Evolutionary conservation across 2,329 filamentous ascomycete species (phyloP).

Genomic region (Chaetothyriales sp.): DNA sequence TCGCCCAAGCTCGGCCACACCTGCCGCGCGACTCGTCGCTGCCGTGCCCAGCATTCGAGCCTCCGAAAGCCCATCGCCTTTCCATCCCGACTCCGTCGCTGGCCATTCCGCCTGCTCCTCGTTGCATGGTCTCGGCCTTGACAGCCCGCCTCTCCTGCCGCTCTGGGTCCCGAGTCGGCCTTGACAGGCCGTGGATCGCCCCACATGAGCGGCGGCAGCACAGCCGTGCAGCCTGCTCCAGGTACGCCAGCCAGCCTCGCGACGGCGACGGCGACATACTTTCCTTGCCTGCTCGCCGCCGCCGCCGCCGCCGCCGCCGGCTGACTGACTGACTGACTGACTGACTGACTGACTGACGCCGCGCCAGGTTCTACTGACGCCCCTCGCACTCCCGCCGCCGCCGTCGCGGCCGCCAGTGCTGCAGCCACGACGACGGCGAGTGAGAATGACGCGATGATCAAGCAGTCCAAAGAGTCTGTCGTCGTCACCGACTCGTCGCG

Average conservation of each 20-base stretch:
- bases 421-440: not conserved
- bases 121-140: not conserved
- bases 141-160: not conserved
- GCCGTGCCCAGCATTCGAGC: not conserved
- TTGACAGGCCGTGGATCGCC: constrained; percentile 15
- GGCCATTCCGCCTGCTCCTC: constrained; percentile 3
- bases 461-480: constrained; percentile 7
- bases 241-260: constrained; percentile 10
- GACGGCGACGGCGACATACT: not conserved
- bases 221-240: constrained; percentile 16
- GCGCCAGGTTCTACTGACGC: not conserved
- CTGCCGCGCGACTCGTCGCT: not conserved
- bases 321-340: too few species aligned
- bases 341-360: not conserved
- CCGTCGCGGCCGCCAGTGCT: not conserved
- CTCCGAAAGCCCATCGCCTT: not conserved
- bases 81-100: not conserved
- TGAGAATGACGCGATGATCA: constrained; percentile 10
- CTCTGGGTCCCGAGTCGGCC: constrained; percentile 4
- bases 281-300: not conserved
- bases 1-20: not conserved
- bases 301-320: too few species aligned
- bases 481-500: not conserved
- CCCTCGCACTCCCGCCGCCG: not conserved
- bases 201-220: constrained; percentile 20